These are phyloP conservation scores for Diaporthe eres DNA, from an alignment of 2,329 filamentous ascomycete genomes.

Conservation along the genomic window DNA sequence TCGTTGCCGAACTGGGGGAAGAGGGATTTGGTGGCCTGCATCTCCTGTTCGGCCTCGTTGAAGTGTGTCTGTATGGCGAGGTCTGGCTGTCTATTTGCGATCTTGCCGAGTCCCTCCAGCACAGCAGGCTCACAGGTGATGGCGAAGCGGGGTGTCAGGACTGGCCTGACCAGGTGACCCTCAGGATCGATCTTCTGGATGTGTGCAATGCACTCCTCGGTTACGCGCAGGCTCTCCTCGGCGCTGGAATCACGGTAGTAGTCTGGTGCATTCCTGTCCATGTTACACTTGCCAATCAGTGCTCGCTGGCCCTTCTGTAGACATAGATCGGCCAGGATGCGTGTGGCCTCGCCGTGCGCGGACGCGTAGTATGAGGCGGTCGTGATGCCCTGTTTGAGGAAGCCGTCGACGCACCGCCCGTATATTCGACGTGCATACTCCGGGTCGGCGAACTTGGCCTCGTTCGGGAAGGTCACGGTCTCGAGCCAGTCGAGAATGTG, in stretches of 20 bases:
- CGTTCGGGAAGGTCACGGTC: conserved; percentile 74
- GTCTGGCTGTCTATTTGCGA: conserved; percentile 62
- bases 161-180: conserved; percentile 60
- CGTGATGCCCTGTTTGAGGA: conserved; percentile 73
- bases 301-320: conserved; percentile 68
- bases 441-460: conserved; percentile 70
- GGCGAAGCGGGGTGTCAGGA: conserved; percentile 73
- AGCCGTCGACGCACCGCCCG: conserved; percentile 65
- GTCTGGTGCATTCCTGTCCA: conserved; percentile 69
- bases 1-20: conserved; percentile 71
- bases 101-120: conserved; percentile 67
- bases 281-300: conserved; percentile 74
- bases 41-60: conserved; percentile 75
- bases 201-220: conserved; percentile 63
- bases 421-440: conserved; percentile 68
- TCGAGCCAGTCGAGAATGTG: conserved; percentile 75
- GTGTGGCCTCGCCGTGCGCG: conserved; percentile 68
- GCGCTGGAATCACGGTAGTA: conserved; percentile 65
- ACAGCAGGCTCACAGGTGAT: conserved; percentile 71
- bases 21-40: conserved; percentile 65
- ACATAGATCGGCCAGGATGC: conserved; percentile 69
- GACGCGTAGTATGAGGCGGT: conserved; percentile 74
- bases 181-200: conserved; percentile 61
- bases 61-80: conserved; percentile 77
- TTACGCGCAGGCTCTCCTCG: conserved; percentile 63